Percentiles rank a stretch among this genome's conserved stretches.
Evolutionary conservation across 192 early-diverging fungal genomes (phyloP).

Genomic region (Bifiguratus adelaidae): DNA sequence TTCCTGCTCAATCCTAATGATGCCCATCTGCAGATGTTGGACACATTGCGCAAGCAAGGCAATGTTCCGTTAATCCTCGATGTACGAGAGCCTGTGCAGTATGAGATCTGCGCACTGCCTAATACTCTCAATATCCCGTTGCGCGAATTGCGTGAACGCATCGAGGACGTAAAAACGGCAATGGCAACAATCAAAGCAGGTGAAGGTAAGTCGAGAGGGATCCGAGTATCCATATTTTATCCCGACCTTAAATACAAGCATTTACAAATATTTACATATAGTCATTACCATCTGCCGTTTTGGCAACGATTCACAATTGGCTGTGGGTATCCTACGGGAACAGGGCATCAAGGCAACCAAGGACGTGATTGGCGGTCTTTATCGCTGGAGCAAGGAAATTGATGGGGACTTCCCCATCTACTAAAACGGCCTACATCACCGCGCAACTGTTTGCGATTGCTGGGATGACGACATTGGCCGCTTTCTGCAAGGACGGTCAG

Average conservation of each 20-base stretch:
- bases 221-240: no score
- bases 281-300: conserved; percentile 82
- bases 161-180: conserved; percentile 27
- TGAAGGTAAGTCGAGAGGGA: background rate
- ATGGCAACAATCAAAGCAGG: conserved; percentile 5
- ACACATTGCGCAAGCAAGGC: conserved; percentile 13
- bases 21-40: no score
- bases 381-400: conserved; percentile 61
- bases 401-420: conserved; percentile 79
- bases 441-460: no score
- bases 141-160: conserved; percentile 24
- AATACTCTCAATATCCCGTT: conserved; percentile 41
- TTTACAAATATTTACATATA: no score
- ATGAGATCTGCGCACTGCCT: conserved; percentile 70
- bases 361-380: conserved; percentile 78
- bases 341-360: conserved; percentile 49
- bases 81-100: conserved; percentile 79
- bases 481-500: no score
- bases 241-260: no score
- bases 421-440: no score
- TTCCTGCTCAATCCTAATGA: no score
- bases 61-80: conserved; percentile 75
- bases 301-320: conserved; percentile 86
- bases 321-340: conserved; percentile 63
- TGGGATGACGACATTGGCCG: no score